A percentile compares a stretch with the other conserved stretches of the same genome.
These are phyloP conservation scores for Hericium coralloides DNA, from an alignment of 768 basidiomycete genomes.

Conservation along the genomic window DNA sequence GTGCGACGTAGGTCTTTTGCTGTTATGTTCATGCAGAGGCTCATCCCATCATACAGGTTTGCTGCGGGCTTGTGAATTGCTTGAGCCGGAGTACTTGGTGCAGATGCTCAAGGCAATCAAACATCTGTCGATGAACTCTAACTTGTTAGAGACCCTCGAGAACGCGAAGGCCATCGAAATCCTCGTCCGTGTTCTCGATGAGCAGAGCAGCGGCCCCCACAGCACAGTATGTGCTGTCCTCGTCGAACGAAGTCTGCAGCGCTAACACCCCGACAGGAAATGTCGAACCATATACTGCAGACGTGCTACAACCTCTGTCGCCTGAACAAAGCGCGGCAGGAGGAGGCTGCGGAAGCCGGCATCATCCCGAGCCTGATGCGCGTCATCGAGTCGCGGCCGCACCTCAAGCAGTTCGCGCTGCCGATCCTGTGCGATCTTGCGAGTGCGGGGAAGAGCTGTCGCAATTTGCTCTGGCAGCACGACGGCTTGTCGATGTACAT, in stretches of 20 bases:
- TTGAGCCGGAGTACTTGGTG: conserved; percentile 84
- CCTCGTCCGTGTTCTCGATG: conserved; percentile 76
- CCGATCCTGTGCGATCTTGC: conserved; percentile 96
- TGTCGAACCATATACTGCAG: conserved; percentile 95
- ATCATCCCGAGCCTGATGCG: conserved; percentile 88
- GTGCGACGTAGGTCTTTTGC: conserved; percentile 60
- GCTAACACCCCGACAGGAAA: conserved; percentile 51
- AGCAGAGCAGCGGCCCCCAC: conserved; percentile 69
- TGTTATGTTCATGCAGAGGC: neutral
- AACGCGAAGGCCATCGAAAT: conserved; percentile 94
- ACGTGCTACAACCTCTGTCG: conserved; percentile 96
- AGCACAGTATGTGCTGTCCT: conserved; percentile 51
- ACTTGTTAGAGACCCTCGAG: conserved; percentile 85
- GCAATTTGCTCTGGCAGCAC: conserved; percentile 87
- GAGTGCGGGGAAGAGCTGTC: conserved; percentile 88
- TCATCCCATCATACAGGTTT: conserved; percentile 36
- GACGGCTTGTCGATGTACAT: conserved; percentile 81
- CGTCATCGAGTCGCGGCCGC: conserved; percentile 82
- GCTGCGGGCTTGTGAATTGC: conserved; percentile 75
- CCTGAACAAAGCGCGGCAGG: conserved; percentile 88
- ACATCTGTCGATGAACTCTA: conserved; percentile 90
- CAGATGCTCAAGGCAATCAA: conserved; percentile 92
- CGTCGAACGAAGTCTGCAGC: neutral
- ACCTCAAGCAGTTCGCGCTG: conserved; percentile 92
- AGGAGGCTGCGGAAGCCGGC: conserved; percentile 94